Percentiles rank a stretch among this genome's conserved stretches.
phyloP scores from a whole-genome alignment of 192 early-diverging fungal genomes.

The Mortierella claussenii region DNA sequence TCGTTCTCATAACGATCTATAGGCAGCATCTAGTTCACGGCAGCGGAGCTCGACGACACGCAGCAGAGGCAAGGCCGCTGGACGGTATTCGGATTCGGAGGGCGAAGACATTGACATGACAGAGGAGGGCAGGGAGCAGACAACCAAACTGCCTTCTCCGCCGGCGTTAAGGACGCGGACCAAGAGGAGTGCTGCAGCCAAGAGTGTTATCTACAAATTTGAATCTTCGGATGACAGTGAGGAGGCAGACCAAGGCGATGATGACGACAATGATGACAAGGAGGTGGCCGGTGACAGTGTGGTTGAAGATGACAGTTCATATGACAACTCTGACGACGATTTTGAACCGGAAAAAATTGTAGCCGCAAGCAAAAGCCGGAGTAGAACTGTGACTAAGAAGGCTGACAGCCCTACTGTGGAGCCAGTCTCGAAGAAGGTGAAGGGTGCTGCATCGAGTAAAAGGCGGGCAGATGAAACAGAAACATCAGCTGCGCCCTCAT shows the following conservation, averaged over 20 bases:
- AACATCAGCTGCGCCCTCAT: background rate
- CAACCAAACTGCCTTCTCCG: background rate
- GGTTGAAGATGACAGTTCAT: too few species aligned
- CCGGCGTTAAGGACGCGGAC: background rate
- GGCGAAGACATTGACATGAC: background rate
- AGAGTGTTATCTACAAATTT: slow-evolving; percentile 10
- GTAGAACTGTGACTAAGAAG: background rate
- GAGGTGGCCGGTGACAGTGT: too few species aligned
- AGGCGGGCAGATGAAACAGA: background rate
- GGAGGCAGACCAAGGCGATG: slow-evolving; percentile 1
- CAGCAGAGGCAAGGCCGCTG: background rate
- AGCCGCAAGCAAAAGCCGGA: background rate
- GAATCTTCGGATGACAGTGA: background rate
- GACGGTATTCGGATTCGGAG: slow-evolving; percentile 1
- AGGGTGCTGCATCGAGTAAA: background rate
- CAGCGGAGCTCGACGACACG: background rate
- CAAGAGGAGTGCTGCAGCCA: slow-evolving; percentile 1
- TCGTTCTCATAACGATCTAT: too few species aligned
- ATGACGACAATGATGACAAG: slow-evolving; percentile 7
- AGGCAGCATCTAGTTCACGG: background rate
- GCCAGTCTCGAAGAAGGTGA: slow-evolving; percentile 2
- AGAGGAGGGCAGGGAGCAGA: background rate
- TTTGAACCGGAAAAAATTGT: slow-evolving; percentile 24
- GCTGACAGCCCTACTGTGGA: slow-evolving; percentile 9
- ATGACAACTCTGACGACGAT: slow-evolving; percentile 18